Base-by-base conservation (phyloP, 257 asterid species). In the Solanum chilense region DNA sequence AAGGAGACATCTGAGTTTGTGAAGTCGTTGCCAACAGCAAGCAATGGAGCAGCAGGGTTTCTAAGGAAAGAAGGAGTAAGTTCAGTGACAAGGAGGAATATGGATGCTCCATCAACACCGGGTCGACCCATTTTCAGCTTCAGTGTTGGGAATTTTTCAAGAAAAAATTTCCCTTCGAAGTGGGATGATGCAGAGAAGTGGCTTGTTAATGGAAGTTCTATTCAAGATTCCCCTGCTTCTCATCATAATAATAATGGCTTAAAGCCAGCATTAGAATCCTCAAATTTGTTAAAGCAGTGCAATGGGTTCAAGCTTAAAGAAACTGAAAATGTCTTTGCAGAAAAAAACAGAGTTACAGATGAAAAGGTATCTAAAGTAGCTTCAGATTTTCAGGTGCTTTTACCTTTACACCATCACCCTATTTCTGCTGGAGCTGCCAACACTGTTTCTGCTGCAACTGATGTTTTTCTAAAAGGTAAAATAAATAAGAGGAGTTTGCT, bases 161-260 rank as follows among this genome's bases (percentile, higher is more conserved):
- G 95, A 88, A 97, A 94, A 75, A 85, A 90, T 23, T 91, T 94
- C 33, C 98, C 99, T 87, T 97, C 99, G 5, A 97, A 97, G 86
- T 97, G 99, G 99, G 99, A 97, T 86, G 99, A 97, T 91, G 99
- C 99, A n/a, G 98, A 97, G 74, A 97, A 97, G 88, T 97, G 99
- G 99, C 93, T 97, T 87, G 92, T 91, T 15, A 90, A 92, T 90
- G 96, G 96, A 77, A 90, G 89, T 71, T 91, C 95, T 89, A 92
- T 91, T 89, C 89, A 89, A 85, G 97, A 94, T n/a, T 91, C 98
- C 82, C 94, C 98, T 83, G 89, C 89, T 73, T 71, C 49, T 2
- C 84, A 80, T 68, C 89, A 74, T 84, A 20, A 87, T 70, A 33
- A 87, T 64, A 89, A 89, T 90, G 88, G 88, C 37, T 86, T 89